Percentiles rank a stretch among this genome's conserved stretches.
These are phyloP conservation scores for Neotropicomus parvogracilis DNA, from an alignment of 1,284 basidiomycete genomes.

Conservation along the genomic window DNA sequence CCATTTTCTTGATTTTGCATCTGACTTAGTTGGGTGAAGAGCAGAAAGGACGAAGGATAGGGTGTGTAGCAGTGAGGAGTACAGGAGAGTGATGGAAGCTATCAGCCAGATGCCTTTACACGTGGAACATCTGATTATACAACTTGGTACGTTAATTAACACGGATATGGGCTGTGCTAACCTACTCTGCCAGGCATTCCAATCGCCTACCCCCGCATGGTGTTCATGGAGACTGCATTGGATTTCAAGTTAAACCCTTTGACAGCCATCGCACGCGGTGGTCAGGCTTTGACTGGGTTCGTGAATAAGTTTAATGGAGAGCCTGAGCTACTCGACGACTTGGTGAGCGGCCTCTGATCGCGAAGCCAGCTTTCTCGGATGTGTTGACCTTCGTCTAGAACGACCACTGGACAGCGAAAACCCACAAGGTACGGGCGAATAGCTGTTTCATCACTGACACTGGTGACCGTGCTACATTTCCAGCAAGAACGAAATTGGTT, in stretches of 20 bases:
- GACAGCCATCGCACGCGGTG: constrained; percentile 63
- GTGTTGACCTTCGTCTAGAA: constrained; percentile 45
- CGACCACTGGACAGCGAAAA: constrained; percentile 85
- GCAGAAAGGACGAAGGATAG: constrained; percentile 83
- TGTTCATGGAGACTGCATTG: constrained; percentile 77
- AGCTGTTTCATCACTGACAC: background rate
- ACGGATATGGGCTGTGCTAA: background rate
- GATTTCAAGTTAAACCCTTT: constrained; percentile 83
- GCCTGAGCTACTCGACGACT: constrained; percentile 87
- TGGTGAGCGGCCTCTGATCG: constrained; percentile 45
- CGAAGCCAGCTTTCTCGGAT: background rate
- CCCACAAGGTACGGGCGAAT: constrained; percentile 59
- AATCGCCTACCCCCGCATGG: constrained; percentile 90
- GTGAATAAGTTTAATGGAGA: constrained; percentile 92
- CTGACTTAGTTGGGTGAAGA: constrained; percentile 37
- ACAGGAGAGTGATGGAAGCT: constrained; percentile 68
- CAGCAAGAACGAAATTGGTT: constrained; percentile 91
- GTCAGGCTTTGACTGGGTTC: constrained; percentile 72
- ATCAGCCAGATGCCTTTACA: constrained; percentile 53
- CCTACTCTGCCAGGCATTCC: constrained; percentile 53
- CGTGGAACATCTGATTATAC: constrained; percentile 80
- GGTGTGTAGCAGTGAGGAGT: constrained; percentile 72
- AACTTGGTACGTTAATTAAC: constrained; percentile 51
- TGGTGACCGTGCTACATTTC: background rate
- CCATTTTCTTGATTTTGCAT: background rate